Evolutionary conservation across 2,329 filamentous ascomycete species (phyloP), one percentile per base, ranked within the genome.

Genomic region (Beauveria sp.): DNA sequence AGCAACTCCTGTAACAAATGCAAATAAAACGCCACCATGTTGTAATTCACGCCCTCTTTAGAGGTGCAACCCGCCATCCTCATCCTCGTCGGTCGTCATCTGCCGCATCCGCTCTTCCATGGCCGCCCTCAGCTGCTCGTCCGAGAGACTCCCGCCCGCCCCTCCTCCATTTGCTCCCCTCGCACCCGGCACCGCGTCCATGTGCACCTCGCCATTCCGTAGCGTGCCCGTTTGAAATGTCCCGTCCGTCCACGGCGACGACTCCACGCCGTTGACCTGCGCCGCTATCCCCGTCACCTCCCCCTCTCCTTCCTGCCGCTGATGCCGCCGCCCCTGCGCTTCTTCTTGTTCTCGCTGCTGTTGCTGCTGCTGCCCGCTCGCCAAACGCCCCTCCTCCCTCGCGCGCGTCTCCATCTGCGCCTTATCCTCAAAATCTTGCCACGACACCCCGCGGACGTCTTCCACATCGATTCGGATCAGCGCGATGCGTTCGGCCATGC

Each of bases 381-480:
- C 34, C 12, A 38, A 38, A 38, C 34, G 34, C 7, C 5, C 42
- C 43, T 58, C 56, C 47, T 30, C 63, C 18, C 51, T 45, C 14
- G 58, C 62, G 3, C 54, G 49, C n/a, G 57, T 67, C 34, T 68
- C 68, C 14, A 66, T 68, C 1, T 72, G 64, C 65, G 79, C 75
- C 53, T 75, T 75, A 61, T 74, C 79, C 66, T 78, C 74, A 60
- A 86, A 84, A 70, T 85, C 83, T 34, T 72, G 69, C 85, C 85
- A 87, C 68, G 73, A 78, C 60, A 79, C 65, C 2, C 85, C 85
- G 5, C 85, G 74, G 8, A 69, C 69, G 9, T 70, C 69, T 72
- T 86, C 82, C 9, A 91, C 84, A 75, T 93, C 89, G 47, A 70
- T 75, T 65, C 80, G 83, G 64, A 91, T 77, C 55, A 91, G 72